Evolutionary conservation across 257 asterid species (phyloP).

Genomic region (Solanum appendiculatum): DNA sequence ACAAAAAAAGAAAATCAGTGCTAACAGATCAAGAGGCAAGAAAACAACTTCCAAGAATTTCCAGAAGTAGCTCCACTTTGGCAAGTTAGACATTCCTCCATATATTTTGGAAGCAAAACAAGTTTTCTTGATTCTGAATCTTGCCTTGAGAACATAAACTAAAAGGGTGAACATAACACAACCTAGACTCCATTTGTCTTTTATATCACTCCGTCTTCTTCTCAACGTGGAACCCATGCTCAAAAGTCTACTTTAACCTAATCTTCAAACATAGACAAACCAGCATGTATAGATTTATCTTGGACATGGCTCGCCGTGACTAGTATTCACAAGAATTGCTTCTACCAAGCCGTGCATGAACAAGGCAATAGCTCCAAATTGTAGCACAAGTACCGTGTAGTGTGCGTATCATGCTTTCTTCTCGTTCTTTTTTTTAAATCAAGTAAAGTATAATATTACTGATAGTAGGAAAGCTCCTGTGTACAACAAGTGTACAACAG

Average conservation of each 20-base stretch:
- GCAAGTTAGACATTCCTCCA: neutral
- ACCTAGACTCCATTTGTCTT: neutral
- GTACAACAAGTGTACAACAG: neutral
- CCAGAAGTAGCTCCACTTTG: neutral
- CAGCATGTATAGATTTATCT: neutral
- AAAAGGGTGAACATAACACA: neutral
- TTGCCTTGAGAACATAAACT: neutral
- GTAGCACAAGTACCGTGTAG: neutral
- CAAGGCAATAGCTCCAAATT: neutral
- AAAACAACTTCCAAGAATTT: neutral
- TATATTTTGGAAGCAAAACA: neutral
- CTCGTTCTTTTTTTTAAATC: neutral
- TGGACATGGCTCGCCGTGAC: neutral
- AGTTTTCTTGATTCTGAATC: neutral
- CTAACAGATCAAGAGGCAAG: neutral
- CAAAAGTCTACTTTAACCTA: neutral
- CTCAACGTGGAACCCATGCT: neutral
- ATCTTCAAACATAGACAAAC: neutral
- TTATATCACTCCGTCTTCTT: neutral
- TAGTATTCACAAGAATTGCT: neutral
- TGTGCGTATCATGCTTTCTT: neutral
- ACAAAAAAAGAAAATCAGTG: neutral
- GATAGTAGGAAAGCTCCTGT: neutral
- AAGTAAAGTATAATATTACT: neutral
- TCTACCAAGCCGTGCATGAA: neutral